Evolutionary conservation across 1,139 yeast genomes (phyloP), one percentile per base, ranked within the genome.

Genomic region (Petasospora rhodanensis): DNA sequence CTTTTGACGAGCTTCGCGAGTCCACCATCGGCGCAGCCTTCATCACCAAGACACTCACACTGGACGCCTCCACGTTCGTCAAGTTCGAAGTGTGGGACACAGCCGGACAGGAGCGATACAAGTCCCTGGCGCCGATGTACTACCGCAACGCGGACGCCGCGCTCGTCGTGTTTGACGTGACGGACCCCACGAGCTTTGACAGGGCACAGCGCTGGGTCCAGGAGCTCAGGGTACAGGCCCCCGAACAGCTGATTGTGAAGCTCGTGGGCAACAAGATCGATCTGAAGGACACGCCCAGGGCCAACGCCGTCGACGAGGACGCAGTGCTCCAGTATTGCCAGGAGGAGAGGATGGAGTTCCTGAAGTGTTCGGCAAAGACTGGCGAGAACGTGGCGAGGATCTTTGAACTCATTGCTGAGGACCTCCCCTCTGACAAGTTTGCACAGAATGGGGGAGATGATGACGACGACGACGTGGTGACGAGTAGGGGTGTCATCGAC

Each of bases 1-100:
- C 79, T 2, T 78, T 78, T 53, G 81, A 76, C 48, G 73, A 71
- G 32, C 64, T 68, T 56, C 67, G 80, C 42, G 79, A 77, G 46
- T 73, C 81, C 12, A 78, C 85, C 10, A 78, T 78, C 31, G 85
- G 85, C 8, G 85, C 85, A 4, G 85, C 84, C 2, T 78, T 78
- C 54, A 68, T 78, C 32, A 76, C 84, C 4, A 80, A 77, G 52
- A 67, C 77, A 22, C 64, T 77, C 25, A 61, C 48, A n/a, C 28
- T 66, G 58, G 68, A 78, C 58, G 60, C 76, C 10, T 61, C 63
- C 28, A 71, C 77, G 3, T 68, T 75, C 6, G 73, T 81, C 46
- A 82, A 82, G 53, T 82, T 81, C 54, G 93, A 82, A 54, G 82
- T 82, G 40, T 82, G 93, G 94, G 94, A 83, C 52, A 83, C 94